Conservation (phyloP, 1,284 basidiomycete species). For the Naganishia sp. region DNA sequence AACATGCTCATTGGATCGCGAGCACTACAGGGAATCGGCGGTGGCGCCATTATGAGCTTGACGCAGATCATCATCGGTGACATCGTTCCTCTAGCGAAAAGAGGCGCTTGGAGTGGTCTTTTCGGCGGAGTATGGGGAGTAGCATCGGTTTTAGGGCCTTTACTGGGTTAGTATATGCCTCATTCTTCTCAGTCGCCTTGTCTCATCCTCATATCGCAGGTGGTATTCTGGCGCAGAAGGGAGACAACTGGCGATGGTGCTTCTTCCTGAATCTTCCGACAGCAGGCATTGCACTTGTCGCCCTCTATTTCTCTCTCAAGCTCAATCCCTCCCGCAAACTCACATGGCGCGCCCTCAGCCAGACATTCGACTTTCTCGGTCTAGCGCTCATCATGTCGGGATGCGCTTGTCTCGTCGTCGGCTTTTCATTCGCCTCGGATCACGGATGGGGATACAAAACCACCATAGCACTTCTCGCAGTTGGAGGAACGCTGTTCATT, state of each 20-base stretch:
- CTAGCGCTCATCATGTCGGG: slow-evolving; percentile 66
- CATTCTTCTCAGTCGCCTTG: not conserved
- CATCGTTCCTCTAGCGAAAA: slow-evolving; percentile 46
- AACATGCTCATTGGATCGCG: slow-evolving; percentile 35
- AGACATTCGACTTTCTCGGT: slow-evolving; percentile 51
- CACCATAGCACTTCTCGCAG: slow-evolving; percentile 71
- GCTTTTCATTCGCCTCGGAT: slow-evolving; percentile 60
- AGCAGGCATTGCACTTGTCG: slow-evolving; percentile 62
- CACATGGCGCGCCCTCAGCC: slow-evolving; percentile 37
- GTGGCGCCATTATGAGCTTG: slow-evolving; percentile 46
- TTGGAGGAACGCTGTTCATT: slow-evolving; percentile 66
- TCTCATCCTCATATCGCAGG: slow-evolving; percentile 34
- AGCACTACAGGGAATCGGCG: slow-evolving; percentile 49
- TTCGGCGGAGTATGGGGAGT: slow-evolving; percentile 55
- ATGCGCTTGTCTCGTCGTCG: slow-evolving; percentile 73
- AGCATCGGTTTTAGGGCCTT: slow-evolving; percentile 53
- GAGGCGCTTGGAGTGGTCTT: slow-evolving; percentile 50
- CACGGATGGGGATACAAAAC: slow-evolving; percentile 53
- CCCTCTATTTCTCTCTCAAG: slow-evolving; percentile 81
- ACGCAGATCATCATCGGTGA: slow-evolving; percentile 42
- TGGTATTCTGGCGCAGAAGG: slow-evolving; percentile 17
- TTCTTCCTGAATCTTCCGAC: slow-evolving; percentile 55
- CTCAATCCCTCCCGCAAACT: slow-evolving; percentile 25
- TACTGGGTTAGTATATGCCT: slow-evolving; percentile 49
- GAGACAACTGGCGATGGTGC: slow-evolving; percentile 50